Evolutionary conservation across 805 yeast species (phyloP), one percentile per base, ranked within the genome.

Genomic region (Kuraishia piskuri): DNA sequence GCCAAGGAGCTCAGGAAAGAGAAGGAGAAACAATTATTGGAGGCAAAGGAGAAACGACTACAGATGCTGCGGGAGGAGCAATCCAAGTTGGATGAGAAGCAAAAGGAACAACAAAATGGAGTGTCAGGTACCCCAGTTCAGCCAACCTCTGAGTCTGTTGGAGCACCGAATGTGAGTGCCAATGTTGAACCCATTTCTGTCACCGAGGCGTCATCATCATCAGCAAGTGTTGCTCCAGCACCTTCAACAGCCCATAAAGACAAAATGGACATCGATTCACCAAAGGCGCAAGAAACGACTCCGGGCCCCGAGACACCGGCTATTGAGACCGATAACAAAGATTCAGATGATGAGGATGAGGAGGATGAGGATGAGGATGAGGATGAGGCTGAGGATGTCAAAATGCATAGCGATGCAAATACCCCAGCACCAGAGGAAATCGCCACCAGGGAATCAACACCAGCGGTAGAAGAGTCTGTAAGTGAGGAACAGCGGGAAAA

Each of bases 1-100:
- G 50, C 50, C 53, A 59, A 36, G 56, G 56, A 48, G 56, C 63
- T 48, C 64, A 60, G 50, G 61, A 63, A 54, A 48, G 59, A 59
- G 49, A 58, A 54, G 45, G 65, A 61, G 51, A 61, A 36, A 50
- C 46, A 7, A 46, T 21, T 40, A 19, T 31, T 14, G 48, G 12
- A 23, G 50, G 50, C 46, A 36, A 48, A 54, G 50, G 53, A 19
- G 49, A 21, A 22, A 37, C 23, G 17, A 48, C 22, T 49, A 3
- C 44, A 23, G 49, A 59, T 58, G 44, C 55, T 54, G 49, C 66
- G 61, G 50, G 60, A 21, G 45, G 46, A 21, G 25, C 24, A n/a
- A 46, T 47, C n/a, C 21, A n/a, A 23, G 40, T 31, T 44, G 22
- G 37, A 50, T 12, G 47, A 2, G 23, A 40, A 21, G 36, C 25